phyloP scores from a whole-genome alignment of 805 yeast genomes.

The Wickerhamiella lipophila region DNA sequence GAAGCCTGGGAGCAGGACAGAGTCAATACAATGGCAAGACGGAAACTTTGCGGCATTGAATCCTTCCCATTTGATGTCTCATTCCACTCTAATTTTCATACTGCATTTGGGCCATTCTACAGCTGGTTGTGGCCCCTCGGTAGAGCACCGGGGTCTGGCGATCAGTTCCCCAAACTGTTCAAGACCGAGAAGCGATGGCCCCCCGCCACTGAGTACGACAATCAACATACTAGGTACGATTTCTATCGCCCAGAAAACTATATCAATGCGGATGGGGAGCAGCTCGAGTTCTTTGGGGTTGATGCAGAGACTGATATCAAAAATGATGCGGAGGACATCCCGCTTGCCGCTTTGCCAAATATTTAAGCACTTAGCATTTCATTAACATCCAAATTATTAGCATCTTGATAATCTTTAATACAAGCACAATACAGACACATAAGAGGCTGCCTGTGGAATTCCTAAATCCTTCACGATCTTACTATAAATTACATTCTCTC shows the following conservation, averaged over 20 bases:
- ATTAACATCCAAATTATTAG: too few species aligned
- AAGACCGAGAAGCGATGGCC: conserved; percentile 70
- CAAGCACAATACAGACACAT: too few species aligned
- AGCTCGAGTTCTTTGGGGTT: conserved; percentile 74
- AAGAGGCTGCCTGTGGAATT: too few species aligned
- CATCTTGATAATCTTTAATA: too few species aligned
- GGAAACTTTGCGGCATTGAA: conserved; percentile 19
- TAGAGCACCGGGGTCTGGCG: conserved; percentile 56
- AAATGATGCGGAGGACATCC: conserved; percentile 14
- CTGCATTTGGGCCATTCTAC: conserved; percentile 39
- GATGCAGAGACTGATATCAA: conserved; percentile 44
- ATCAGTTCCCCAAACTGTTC: conserved; percentile 44
- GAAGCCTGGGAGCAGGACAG: conserved; percentile 90
- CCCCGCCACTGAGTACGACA: conserved; percentile 30
- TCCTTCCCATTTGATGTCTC: conserved; percentile 80
- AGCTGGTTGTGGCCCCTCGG: conserved; percentile 58
- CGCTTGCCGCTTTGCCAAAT: conserved; percentile 9
- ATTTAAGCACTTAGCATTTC: neutral
- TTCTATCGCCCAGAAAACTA: conserved; percentile 39
- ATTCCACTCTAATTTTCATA: conserved; percentile 38
- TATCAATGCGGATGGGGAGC: conserved; percentile 75
- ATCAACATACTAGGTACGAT: conserved; percentile 17
- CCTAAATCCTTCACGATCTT: neutral
- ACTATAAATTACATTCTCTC: conserved; percentile 1
- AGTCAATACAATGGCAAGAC: conserved; percentile 48